These are phyloP conservation scores for Penicillium sp. DNA, from an alignment of 2,329 filamentous ascomycete genomes.

Conservation along the genomic window DNA sequence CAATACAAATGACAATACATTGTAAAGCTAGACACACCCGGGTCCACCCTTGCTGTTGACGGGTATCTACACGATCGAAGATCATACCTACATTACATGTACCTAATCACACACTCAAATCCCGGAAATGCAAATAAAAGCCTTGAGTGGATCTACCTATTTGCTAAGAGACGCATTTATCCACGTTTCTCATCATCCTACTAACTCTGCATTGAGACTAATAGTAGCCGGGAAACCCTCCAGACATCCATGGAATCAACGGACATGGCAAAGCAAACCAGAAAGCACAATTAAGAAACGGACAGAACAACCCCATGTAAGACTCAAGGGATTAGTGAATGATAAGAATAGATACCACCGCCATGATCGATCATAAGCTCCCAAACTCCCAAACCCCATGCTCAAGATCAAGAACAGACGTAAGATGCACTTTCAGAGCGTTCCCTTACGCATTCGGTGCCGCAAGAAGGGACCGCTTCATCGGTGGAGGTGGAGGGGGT, in stretches of 20 bases:
- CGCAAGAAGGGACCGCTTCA: constrained; percentile 52
- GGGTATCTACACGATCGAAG: neutral
- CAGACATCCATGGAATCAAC: neutral
- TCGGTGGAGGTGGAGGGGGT: constrained; percentile 61
- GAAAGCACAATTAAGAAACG: constrained; percentile 2
- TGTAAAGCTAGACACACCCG: neutral
- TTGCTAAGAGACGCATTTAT: neutral
- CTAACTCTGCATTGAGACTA: neutral
- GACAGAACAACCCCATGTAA: neutral
- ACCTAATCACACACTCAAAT: neutral
- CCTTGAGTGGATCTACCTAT: neutral
- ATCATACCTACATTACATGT: neutral
- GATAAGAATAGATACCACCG: constrained; percentile 5
- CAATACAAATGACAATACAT: constrained; percentile 1
- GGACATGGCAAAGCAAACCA: neutral
- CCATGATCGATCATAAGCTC: neutral
- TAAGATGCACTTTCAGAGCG: constrained; percentile 8
- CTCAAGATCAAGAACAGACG: constrained; percentile 2
- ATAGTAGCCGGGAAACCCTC: neutral
- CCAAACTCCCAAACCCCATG: constrained; percentile 14
- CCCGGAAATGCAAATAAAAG: neutral
- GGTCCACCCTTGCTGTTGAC: constrained; percentile 1
- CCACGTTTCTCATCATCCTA: neutral
- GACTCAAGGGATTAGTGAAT: neutral
- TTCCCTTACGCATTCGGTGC: constrained; percentile 23